phyloP scores from a whole-genome alignment of 371 early-diverging fungal species.

The Mycotypha africana region DNA sequence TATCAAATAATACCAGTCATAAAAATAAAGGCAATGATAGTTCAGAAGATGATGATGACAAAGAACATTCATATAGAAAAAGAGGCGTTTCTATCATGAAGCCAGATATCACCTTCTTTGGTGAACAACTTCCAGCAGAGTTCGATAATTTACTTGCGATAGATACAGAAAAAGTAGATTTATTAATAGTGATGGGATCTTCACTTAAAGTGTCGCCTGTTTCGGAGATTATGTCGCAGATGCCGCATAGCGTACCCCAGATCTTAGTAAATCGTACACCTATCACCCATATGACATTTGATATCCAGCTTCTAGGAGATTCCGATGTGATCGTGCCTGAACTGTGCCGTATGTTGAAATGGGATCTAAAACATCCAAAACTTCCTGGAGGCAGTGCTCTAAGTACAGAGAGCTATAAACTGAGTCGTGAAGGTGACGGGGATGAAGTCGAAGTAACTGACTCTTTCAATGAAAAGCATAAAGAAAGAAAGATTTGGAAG shows the following conservation, averaged over 20 bases:
- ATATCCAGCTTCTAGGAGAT: slow-evolving; percentile 84
- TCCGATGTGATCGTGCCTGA: slow-evolving; percentile 83
- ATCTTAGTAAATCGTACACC: slow-evolving; percentile 89
- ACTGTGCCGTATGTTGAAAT: slow-evolving; percentile 65
- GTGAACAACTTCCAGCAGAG: slow-evolving; percentile 78
- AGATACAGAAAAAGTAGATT: slow-evolving; percentile 75
- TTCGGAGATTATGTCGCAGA: slow-evolving; percentile 77
- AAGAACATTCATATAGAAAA: background rate
- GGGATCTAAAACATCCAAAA: slow-evolving; percentile 62
- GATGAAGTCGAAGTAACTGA: slow-evolving; percentile 8
- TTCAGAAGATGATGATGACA: slow-evolving; percentile 28
- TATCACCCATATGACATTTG: slow-evolving; percentile 80
- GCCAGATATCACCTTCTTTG: slow-evolving; percentile 91
- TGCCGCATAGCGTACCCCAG: slow-evolving; percentile 83
- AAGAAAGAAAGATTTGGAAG: slow-evolving; percentile 20
- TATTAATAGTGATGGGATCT: slow-evolving; percentile 92
- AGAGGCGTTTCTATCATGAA: slow-evolving; percentile 41
- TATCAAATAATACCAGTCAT: too few species aligned
- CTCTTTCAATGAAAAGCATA: slow-evolving; percentile 7
- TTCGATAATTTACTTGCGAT: slow-evolving; percentile 67
- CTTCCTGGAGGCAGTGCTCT: slow-evolving; percentile 47
- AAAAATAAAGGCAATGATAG: background rate
- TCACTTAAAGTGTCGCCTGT: slow-evolving; percentile 96
- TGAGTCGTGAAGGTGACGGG: slow-evolving; percentile 11
- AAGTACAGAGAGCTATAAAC: slow-evolving; percentile 25